These are phyloP conservation scores for Aspergillus oerlinghausenensis DNA, from an alignment of 2,329 filamentous ascomycete genomes.

Conservation along the genomic window DNA sequence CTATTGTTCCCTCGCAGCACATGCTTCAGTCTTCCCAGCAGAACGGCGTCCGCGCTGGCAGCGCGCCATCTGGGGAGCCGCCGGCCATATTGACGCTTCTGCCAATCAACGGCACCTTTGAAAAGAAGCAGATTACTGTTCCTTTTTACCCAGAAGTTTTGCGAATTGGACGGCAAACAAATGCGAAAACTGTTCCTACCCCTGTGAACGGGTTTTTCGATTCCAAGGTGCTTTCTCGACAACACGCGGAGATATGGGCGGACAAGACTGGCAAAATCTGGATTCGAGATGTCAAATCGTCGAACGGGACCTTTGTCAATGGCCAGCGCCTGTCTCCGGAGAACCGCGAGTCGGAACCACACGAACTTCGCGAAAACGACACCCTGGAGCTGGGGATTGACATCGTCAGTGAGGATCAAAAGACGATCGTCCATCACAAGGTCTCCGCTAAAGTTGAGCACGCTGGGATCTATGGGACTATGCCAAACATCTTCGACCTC, in stretches of 20 bases:
- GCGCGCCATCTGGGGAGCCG: constrained; percentile 50
- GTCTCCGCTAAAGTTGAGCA: constrained; percentile 96
- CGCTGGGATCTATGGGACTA: constrained; percentile 69
- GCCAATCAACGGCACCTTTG: constrained; percentile 93
- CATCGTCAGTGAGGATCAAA: constrained; percentile 97
- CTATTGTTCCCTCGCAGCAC: constrained; percentile 64
- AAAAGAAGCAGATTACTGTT: constrained; percentile 91
- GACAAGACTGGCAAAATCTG: constrained; percentile 81
- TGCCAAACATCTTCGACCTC: constrained; percentile 76
- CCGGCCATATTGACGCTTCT: constrained; percentile 79
- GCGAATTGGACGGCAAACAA: constrained; percentile 92
- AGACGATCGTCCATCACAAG: constrained; percentile 97
- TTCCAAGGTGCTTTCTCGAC: constrained; percentile 92
- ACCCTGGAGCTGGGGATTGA: constrained; percentile 94
- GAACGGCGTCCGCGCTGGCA: constrained; percentile 50
- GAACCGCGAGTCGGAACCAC: constrained; percentile 92
- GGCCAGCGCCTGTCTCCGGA: constrained; percentile 83
- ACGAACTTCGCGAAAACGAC: constrained; percentile 86
- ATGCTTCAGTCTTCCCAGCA: constrained; percentile 58
- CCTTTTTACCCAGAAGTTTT: constrained; percentile 92
- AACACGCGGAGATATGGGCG: constrained; percentile 95
- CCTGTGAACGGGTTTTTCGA: constrained; percentile 93
- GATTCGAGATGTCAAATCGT: constrained; percentile 97
- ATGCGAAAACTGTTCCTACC: constrained; percentile 90
- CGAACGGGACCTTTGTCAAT: constrained; percentile 98